A percentile compares a stretch with the other conserved stretches of the same genome.
These are phyloP conservation scores for Ochromonas danica DNA, from an alignment of 108 stramenopile species.

Conservation along the genomic window DNA sequence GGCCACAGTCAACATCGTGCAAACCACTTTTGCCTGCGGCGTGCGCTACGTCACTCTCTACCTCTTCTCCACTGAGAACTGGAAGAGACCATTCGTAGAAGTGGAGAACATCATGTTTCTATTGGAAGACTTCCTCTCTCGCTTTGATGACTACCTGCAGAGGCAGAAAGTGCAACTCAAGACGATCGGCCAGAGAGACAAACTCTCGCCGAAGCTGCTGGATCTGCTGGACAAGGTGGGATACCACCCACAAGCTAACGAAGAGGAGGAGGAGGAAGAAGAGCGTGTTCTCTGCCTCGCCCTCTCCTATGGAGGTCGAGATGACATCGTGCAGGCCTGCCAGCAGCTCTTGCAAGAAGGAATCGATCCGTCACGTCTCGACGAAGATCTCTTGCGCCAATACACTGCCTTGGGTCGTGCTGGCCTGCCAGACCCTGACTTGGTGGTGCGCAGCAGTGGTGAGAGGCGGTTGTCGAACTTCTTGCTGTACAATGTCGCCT, in stretches of 20 bases:
- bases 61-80: conserved; percentile 88
- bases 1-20: conserved; percentile 27
- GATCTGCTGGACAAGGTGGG: conserved; percentile 45
- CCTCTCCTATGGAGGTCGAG: conserved; percentile 79
- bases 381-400: conserved; percentile 30
- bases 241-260: conserved; percentile 37
- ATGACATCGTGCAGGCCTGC: conserved; percentile 74
- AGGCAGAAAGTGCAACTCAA: conserved; percentile 47
- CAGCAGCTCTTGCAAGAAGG: conserved; percentile 16
- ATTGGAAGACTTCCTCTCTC: conserved; percentile 41
- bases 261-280: conserved; percentile 72
- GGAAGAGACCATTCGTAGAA: conserved; percentile 67
- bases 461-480: conserved; percentile 81
- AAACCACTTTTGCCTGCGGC: not conserved
- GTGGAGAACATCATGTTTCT: conserved; percentile 62
- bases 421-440: conserved; percentile 60
- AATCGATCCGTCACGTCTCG: too few relatives aligned
- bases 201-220: conserved; percentile 60
- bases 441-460: conserved; percentile 79
- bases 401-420: conserved; percentile 38
- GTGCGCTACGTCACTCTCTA: conserved; percentile 68
- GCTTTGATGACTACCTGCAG: conserved; percentile 40
- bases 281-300: too few relatives aligned
- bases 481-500: conserved; percentile 76
- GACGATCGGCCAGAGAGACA: too few relatives aligned